phyloP scores from a whole-genome alignment of 306 rosid genomes.

The Inga laurina region DNA sequence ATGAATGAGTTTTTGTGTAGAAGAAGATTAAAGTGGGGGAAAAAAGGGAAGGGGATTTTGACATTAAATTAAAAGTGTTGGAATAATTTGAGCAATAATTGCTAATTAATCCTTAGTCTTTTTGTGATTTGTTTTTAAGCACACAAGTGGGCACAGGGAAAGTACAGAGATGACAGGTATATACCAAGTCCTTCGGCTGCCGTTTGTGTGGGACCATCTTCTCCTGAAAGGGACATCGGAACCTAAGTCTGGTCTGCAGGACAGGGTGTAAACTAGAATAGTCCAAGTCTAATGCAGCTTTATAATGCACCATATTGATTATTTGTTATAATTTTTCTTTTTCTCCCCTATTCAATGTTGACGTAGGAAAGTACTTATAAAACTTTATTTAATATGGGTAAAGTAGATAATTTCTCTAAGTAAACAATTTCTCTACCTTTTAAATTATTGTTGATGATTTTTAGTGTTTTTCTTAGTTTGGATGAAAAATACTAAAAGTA shows the following conservation, averaged over 20 bases:
- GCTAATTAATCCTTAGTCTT: conserved; percentile 4
- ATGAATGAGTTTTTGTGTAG: not conserved
- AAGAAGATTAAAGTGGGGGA: not conserved
- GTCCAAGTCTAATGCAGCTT: not conserved
- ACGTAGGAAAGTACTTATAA: not conserved
- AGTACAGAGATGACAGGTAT: conserved; percentile 3
- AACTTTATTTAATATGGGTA: no score
- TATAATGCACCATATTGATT: not conserved
- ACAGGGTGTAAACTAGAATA: conserved; percentile 30
- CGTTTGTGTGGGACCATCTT: conserved; percentile 36
- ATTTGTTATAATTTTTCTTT: not conserved
- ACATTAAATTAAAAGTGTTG: not conserved
- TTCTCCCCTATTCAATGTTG: not conserved
- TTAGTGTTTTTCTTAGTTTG: no score
- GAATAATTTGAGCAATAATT: conserved; percentile 14
- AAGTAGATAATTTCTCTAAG: no score
- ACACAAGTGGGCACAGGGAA: conserved; percentile 25
- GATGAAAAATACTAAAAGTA: no score
- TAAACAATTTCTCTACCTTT: no score
- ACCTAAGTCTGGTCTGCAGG: conserved; percentile 26
- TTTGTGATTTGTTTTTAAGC: conserved; percentile 27
- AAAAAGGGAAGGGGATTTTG: not conserved
- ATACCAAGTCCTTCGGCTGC: conserved; percentile 32
- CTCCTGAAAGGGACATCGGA: conserved; percentile 37
- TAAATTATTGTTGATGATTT: no score